phyloP scores from a whole-genome alignment of 139 green algal genomes.

The Picochlorum sp. region DNA sequence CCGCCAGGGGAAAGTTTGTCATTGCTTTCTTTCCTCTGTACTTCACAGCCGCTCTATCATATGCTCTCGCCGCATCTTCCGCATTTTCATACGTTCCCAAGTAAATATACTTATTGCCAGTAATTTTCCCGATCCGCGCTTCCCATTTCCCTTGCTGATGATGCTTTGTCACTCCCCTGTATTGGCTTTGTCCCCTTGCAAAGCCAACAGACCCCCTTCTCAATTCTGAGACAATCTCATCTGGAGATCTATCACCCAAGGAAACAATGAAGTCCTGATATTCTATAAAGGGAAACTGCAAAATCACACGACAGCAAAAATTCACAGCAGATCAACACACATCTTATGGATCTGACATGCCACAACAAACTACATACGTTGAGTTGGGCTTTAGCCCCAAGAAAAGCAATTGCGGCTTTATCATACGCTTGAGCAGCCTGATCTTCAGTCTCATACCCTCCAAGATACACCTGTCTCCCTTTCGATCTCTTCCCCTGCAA shows the following conservation, averaged over 20 bases:
- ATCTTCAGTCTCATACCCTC: slow-evolving; percentile 54
- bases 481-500: slow-evolving; percentile 36
- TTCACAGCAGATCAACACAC: neutral
- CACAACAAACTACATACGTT: slow-evolving; percentile 43
- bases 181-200: slow-evolving; percentile 41
- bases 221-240: slow-evolving; percentile 56
- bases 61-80: slow-evolving; percentile 47
- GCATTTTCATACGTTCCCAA: slow-evolving; percentile 55
- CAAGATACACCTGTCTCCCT: slow-evolving; percentile 66
- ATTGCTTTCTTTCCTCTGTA: slow-evolving; percentile 41
- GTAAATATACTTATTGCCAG: slow-evolving; percentile 43
- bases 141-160: slow-evolving; percentile 69
- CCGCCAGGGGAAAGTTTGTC: slow-evolving; percentile 46
- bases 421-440: slow-evolving; percentile 73
- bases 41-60: slow-evolving; percentile 54
- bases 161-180: slow-evolving; percentile 70
- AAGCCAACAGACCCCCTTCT: slow-evolving; percentile 46
- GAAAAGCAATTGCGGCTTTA: slow-evolving; percentile 53
- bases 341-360: neutral
- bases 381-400: slow-evolving; percentile 29
- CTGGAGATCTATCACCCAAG: slow-evolving; percentile 35
- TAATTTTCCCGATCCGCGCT: slow-evolving; percentile 64
- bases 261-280: slow-evolving; percentile 39
- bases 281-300: slow-evolving; percentile 17
- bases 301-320: neutral